Evolutionary conservation across 2,329 filamentous ascomycete genomes (phyloP).

Genomic region (Chaetomiaceae sp.): DNA sequence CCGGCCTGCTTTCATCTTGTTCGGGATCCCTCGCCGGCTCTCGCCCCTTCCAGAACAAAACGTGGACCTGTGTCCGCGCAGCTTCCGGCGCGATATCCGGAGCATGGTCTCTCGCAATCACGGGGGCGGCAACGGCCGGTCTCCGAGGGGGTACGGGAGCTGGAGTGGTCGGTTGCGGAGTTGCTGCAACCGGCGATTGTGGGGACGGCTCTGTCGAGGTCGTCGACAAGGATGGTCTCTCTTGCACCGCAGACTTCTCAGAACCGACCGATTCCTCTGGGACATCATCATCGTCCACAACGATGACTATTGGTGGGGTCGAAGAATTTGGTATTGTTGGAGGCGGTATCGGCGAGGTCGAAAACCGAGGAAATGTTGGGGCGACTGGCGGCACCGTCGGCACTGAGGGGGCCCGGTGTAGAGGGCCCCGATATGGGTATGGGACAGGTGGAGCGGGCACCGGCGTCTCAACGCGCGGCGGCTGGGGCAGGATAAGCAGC

Average conservation of each 20-base stretch:
- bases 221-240: neutral
- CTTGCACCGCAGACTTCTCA: neutral
- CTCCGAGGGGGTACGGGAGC: too few species aligned
- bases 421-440: neutral
- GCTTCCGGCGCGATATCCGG: slow-evolving; percentile 7
- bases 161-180: too few species aligned
- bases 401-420: neutral
- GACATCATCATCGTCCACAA: slow-evolving; percentile 15
- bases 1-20: neutral
- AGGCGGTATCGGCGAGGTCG: slow-evolving; percentile 10
- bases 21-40: neutral
- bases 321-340: slow-evolving; percentile 1
- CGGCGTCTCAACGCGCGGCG: neutral
- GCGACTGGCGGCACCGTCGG: too few species aligned
- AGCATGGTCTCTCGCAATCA: neutral
- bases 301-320: slow-evolving; percentile 8
- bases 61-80: slow-evolving; percentile 18
- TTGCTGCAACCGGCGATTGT: too few species aligned
- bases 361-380: slow-evolving; percentile 7
- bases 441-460: neutral
- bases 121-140: neutral
- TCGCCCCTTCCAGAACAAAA: slow-evolving; percentile 17
- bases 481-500: neutral
- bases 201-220: too few species aligned
- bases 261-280: neutral